Evolutionary conservation across 2,329 filamentous ascomycete genomes (phyloP).

Genomic region (Neofusicoccum sp.): DNA sequence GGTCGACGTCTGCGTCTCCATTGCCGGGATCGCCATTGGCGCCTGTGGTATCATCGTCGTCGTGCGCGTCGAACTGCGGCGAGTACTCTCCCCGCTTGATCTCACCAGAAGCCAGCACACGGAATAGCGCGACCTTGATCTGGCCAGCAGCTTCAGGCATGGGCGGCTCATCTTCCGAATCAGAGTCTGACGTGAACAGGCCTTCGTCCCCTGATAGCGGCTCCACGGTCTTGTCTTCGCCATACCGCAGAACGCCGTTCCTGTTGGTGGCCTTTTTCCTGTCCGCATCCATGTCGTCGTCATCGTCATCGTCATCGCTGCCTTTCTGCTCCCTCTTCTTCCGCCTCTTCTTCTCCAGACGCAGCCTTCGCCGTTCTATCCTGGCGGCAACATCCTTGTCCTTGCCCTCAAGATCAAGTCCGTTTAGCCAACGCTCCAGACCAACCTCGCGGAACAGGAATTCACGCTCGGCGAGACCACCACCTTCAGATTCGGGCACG

Average conservation of each 20-base stretch:
- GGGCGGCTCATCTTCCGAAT: constrained; percentile 77
- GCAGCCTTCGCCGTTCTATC: constrained; percentile 60
- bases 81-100: constrained; percentile 98
- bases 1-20: constrained; percentile 82
- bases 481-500: constrained; percentile 84
- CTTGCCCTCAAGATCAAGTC: constrained; percentile 88
- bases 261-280: constrained; percentile 36
- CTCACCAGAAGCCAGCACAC: constrained; percentile 90
- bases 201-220: constrained; percentile 68
- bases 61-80: constrained; percentile 93
- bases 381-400: constrained; percentile 74
- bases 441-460: constrained; percentile 97
- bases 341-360: constrained; percentile 80
- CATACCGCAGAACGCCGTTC: constrained; percentile 73
- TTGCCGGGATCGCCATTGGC: constrained; percentile 55
- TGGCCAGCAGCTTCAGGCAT: constrained; percentile 90
- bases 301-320: constrained; percentile 47
- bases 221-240: constrained; percentile 72
- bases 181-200: constrained; percentile 63
- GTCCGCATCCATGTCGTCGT: constrained; percentile 32
- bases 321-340: constrained; percentile 63
- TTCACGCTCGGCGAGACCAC: constrained; percentile 91
- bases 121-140: constrained; percentile 96
- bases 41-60: constrained; percentile 72
- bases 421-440: constrained; percentile 93